phyloP scores from a whole-genome alignment of 306 rosid species.

The Spatholobus suberectus region DNA sequence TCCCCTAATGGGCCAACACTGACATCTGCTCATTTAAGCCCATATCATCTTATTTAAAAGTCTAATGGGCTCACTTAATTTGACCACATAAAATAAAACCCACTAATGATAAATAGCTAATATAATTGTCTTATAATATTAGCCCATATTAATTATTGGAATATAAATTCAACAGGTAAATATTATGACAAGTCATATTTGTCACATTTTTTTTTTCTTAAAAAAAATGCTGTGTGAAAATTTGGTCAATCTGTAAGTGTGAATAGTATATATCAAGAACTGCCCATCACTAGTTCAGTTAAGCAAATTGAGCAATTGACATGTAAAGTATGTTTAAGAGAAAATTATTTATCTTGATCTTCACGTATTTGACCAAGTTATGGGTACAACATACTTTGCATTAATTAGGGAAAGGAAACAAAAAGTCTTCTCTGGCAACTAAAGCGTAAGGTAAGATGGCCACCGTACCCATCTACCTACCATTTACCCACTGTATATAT shows the following conservation, averaged over 20 bases:
- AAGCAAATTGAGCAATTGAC: background rate
- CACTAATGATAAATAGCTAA: too few species aligned
- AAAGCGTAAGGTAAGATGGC: background rate
- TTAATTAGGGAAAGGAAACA: background rate
- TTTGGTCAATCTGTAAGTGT: background rate
- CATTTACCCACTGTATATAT: background rate
- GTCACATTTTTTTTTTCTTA: background rate
- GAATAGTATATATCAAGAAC: background rate
- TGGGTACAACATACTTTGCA: background rate
- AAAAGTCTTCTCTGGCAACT: conserved; percentile 30
- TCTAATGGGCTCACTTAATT: too few species aligned
- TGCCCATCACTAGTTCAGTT: background rate
- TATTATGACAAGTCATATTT: background rate
- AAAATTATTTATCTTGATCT: background rate
- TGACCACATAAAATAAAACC: too few species aligned
- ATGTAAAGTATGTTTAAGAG: background rate
- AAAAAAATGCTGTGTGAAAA: background rate
- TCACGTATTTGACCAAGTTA: background rate
- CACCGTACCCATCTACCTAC: background rate
- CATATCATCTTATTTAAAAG: too few species aligned
- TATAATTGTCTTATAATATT: too few species aligned
- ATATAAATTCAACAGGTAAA: too few species aligned
- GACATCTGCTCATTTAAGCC: too few species aligned
- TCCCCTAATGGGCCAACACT: too few species aligned
- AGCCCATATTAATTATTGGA: too few species aligned